Evolutionary conservation across 2,329 filamentous ascomycete genomes (phyloP).

Genomic region (Talaromyces islandicus): DNA sequence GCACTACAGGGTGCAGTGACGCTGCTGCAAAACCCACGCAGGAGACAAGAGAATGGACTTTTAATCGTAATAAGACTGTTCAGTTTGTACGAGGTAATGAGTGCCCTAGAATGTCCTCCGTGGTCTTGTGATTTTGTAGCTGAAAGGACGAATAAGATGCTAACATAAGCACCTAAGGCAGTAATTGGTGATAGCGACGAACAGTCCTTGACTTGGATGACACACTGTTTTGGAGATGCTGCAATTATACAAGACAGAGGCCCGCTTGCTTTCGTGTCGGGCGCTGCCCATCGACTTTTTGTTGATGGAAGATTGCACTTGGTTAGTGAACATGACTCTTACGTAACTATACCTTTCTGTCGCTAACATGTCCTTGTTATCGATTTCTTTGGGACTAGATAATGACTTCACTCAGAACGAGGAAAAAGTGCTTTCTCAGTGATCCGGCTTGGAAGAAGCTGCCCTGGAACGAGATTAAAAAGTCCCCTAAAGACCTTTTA

Average conservation of each 20-base stretch:
- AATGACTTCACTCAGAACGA: not conserved
- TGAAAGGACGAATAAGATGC: not conserved
- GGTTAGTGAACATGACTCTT: not conserved
- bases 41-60: not conserved
- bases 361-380: not conserved
- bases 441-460: not conserved
- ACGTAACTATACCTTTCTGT: not conserved
- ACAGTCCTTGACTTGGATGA: not conserved
- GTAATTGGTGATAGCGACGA: not conserved
- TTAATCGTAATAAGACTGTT: not conserved
- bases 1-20: not conserved
- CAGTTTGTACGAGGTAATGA: not conserved
- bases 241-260: not conserved
- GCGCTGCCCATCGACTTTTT: not conserved
- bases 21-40: not conserved
- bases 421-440: not conserved
- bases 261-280: not conserved
- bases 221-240: not conserved
- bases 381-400: not conserved
- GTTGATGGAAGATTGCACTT: constrained; percentile 1
- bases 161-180: not conserved
- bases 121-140: not conserved
- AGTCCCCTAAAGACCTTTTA: not conserved
- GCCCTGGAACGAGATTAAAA: not conserved
- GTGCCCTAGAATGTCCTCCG: not conserved